Evolutionary conservation across 768 basidiomycete species (phyloP), one percentile per base, ranked within the genome.

Genomic region (Pleurotus cornucopiae): DNA sequence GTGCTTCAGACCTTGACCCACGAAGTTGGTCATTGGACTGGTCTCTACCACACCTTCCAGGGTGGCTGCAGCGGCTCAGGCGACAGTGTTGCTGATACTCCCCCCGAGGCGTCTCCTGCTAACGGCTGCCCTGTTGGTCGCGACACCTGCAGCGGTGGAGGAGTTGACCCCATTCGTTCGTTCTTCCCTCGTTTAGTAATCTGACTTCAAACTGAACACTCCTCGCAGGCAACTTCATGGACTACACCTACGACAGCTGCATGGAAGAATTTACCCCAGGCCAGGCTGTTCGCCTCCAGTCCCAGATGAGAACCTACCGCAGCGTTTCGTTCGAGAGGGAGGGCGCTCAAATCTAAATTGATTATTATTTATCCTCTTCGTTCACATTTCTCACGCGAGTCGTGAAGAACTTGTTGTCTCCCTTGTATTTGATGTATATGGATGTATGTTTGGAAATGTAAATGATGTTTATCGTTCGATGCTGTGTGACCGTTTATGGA

Each of bases 11-110:
- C 78, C 43, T 61, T 79, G 58, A 80, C 76, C 14, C 83, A 84
- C 62, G 83, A 84, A 65, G 76, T 73, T 49, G 80, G 82, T n/a
- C 81, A 83, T 68, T 84, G 82, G 81, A 68, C 80, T 57, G 82
- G 82, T 30, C 72, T 83, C 20, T 82, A 75, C 67, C 81, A 83
- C 68, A 81, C 81, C 34, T 83, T 82, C 77, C 77, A 84, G 62
- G 78, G 78, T 39, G 76, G 77, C 21, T 80, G 74, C 69, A 48
- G 55, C 7, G 61, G 59, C 59, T 46, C 69, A 34, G 79, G 78
- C 23, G 79, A 81, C 62, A 59, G 53, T 21, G 78, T 82, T 54
- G 62, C 63, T 11, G 78, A 80, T 60, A 81, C 77, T 1, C 80
- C 79, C 12, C 63, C 77, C 16, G 80, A 81, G 65, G 62, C 73